Evolutionary conservation across 202 grass and related monocot species (phyloP), one percentile per base, ranked within the genome.

Genomic region (Bolboschoenoplectus hybrid): DNA sequence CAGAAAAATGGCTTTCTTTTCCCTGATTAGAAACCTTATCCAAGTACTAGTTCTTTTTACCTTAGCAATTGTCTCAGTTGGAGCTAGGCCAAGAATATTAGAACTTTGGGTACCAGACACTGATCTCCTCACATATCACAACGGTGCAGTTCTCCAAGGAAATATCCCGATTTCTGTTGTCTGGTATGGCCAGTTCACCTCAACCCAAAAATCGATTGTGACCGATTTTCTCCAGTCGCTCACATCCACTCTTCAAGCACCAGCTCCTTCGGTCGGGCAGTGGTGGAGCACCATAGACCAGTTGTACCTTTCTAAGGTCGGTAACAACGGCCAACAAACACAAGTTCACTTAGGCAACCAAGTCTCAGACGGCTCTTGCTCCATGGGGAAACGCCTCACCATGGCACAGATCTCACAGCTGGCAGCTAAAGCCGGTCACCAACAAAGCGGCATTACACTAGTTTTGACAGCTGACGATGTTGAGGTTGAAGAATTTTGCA

Each of bases 121-220:
- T 0, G 12, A 78, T 41, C 80, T 75, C 34, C 84, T 91, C 47
- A 72, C 83, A 41, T 88, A 86, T 87, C 89, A 91, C 62, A 85
- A 86, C 40, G 89, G 89, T 2, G 49, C 58, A 14, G 62, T 99
- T 9, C 92, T 99, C 74, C 46, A 52, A 62, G 92, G 92, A 12
- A 85, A 89, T 89, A 91, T 99, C 76, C 81, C 85, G n/a, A 52
- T 99, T 77, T 84, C 89, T 53, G 77, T 94, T 84, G 67, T 93
- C 34, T 94, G 92, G 88, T 99, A 99, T 64, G 93, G 97, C 39
- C 84, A 75, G 45, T 99, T 99, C 90, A 78, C 87, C 39, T 11
- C 92, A 2, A 10, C 85, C 10, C 90, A 96, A 53, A 91, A 63
- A 53, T 87, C 93, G 0, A 94, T 98, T 68, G 44, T 96, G 67